Conservation (phyloP, 257 asterid genomes). For the Solanum neorickii region DNA sequence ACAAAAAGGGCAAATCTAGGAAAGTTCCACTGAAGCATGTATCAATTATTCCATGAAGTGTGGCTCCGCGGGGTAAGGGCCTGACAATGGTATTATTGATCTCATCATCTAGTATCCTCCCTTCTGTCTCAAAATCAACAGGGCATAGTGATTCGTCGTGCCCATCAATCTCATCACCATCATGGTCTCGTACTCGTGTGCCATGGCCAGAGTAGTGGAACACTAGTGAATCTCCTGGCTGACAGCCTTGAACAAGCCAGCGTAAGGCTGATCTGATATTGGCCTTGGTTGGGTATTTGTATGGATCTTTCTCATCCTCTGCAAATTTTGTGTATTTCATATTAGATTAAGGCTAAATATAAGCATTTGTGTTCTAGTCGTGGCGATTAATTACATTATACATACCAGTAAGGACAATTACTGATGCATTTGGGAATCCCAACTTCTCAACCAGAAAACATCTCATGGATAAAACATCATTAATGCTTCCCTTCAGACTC, state of each 20-base stretch:
- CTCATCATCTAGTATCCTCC: slow-evolving; percentile 77
- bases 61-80: slow-evolving; percentile 67
- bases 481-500: slow-evolving; percentile 53
- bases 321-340: slow-evolving; percentile 6
- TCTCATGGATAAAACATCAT: slow-evolving; percentile 39
- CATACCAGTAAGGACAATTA: slow-evolving; percentile 57
- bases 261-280: slow-evolving; percentile 52
- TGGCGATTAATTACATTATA: neutral
- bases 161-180: slow-evolving; percentile 79
- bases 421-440: slow-evolving; percentile 52
- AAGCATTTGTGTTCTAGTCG: neutral
- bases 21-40: slow-evolving; percentile 82
- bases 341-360: neutral
- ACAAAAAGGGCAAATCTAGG: slow-evolving; percentile 51
- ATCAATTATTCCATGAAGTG: slow-evolving; percentile 75
- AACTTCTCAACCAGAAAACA: slow-evolving; percentile 34
- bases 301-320: slow-evolving; percentile 46
- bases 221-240: slow-evolving; percentile 71
- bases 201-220: slow-evolving; percentile 86
- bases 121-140: slow-evolving; percentile 60
- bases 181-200: slow-evolving; percentile 41
- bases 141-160: slow-evolving; percentile 67
- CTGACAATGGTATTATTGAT: slow-evolving; percentile 59
- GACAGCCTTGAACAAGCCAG: slow-evolving; percentile 72
- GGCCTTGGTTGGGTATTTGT: slow-evolving; percentile 48